Evolutionary conservation across 495 filamentous ascomycete species (phyloP).

Genomic region (Venustampulla echinocandica): DNA sequence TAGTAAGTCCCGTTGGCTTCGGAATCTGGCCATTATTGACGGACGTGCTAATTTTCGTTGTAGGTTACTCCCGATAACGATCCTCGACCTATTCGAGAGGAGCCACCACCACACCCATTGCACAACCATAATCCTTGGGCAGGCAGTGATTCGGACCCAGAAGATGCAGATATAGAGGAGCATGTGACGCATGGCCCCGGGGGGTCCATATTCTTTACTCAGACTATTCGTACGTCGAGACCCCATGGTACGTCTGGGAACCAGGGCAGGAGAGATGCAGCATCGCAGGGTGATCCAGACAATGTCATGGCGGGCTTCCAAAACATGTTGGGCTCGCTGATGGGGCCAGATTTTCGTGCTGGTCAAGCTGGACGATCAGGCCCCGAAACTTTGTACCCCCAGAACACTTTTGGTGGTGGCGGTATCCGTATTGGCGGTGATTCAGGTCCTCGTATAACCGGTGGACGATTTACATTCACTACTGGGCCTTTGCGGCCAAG

Average conservation of each 20-base stretch:
- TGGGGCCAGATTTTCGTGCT: conserved; percentile 20
- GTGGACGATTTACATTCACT: conserved; percentile 17
- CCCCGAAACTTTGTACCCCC: conserved; percentile 18
- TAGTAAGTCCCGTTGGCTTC: conserved; percentile 42
- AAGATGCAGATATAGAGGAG: conserved; percentile 40
- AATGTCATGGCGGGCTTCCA: conserved; percentile 23
- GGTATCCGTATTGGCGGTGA: conserved; percentile 6
- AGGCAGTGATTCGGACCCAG: conserved; percentile 36
- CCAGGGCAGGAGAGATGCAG: neutral
- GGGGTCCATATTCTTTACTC: conserved; percentile 30
- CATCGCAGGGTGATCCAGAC: conserved; percentile 11
- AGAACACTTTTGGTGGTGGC: neutral
- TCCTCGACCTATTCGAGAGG: conserved; percentile 26
- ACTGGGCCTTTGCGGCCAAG: conserved; percentile 8
- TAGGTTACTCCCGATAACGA: conserved; percentile 35
- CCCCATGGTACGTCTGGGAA: neutral
- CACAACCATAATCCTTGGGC: conserved; percentile 31
- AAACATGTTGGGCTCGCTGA: conserved; percentile 20
- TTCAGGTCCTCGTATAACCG: conserved; percentile 9
- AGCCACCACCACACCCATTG: conserved; percentile 30
- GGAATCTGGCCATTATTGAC: neutral
- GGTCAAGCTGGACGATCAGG: conserved; percentile 22
- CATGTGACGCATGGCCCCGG: conserved; percentile 38
- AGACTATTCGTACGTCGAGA: conserved; percentile 9
- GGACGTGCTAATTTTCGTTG: conserved; percentile 18